Base-by-base conservation (phyloP, 768 basidiomycete genomes). In the Boletellus emodensis region DNA sequence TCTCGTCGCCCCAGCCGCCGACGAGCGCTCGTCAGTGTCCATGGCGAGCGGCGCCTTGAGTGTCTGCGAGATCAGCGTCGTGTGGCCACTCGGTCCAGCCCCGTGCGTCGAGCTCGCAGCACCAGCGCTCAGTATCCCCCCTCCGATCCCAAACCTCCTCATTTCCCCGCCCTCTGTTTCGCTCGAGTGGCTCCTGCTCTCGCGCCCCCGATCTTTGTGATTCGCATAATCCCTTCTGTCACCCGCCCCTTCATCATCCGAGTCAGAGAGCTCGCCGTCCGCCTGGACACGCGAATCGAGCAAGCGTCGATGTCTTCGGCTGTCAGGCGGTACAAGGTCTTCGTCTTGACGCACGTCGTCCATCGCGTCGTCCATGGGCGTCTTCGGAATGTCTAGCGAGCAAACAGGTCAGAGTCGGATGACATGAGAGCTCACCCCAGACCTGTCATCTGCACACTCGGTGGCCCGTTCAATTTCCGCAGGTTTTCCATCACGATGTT, bases 231-330 rank as follows among this genome's bases (percentile, higher is more conserved):
- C 78, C 51, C 85, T 76, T 48, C 94, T 79, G 1, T 85, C 90
- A 40, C 90, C 94, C 59, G 88, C 87, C 15, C 92, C 94, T 70
- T 99, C 96, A 64, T 99, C 96, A 56, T 99, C 96, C 2, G 96
- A 98, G 67, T 99, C 96, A 7, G 93, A 96, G 12, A 96, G 77
- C 61, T 94, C 91, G 18, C 87, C 88, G 36, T 95, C 92, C 5
- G 79, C 81, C 65, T 94, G 93, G 53, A 87, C 77, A 20, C 85
- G 77, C 20, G 84, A 79, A 64, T 99, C 95, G 32, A 94, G 79
- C 9, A 92, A 69, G 14, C 85, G 80, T 58, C 80, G 81, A 20
- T 87, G 84, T 57, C 89, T 79, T 44, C 94, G 81, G 11, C 80
- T 80, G 61, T 99, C 82, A 14, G 84, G 76, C 44, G 87, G 78